These are phyloP conservation scores for Talaromyces amestolkiae DNA, from an alignment of 2,329 filamentous ascomycete genomes.

Conservation along the genomic window DNA sequence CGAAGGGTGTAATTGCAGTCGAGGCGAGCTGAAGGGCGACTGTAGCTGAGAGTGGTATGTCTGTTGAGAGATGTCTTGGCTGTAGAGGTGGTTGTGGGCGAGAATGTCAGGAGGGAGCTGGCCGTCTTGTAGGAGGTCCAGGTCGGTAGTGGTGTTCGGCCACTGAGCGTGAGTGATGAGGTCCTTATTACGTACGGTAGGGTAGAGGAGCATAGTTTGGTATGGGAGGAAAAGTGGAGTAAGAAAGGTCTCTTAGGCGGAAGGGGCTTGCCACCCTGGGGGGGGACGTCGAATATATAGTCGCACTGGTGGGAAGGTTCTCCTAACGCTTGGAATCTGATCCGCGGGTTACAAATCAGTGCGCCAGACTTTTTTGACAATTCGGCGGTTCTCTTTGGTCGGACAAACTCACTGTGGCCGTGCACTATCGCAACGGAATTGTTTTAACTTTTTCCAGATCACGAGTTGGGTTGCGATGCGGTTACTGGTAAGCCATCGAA, in stretches of 20 bases:
- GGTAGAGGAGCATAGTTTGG: constrained; percentile 41
- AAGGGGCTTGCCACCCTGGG: constrained; percentile 20
- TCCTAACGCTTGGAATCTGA: constrained; percentile 12
- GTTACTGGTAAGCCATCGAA: constrained; percentile 17
- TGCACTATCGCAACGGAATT: constrained; percentile 19
- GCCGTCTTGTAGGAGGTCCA: constrained; percentile 40
- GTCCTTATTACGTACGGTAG: constrained; percentile 40
- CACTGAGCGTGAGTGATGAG: constrained; percentile 42
- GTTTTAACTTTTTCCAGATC: constrained; percentile 8
- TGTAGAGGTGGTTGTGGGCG: constrained; percentile 16
- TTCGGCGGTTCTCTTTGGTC: constrained; percentile 4
- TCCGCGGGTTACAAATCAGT: constrained; percentile 15
- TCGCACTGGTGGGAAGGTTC: constrained; percentile 21
- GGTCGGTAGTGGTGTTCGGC: constrained; percentile 26
- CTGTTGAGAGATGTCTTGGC: neutral
- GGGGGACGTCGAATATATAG: constrained; percentile 19
- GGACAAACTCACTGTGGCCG: constrained; percentile 18
- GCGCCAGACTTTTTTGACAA: neutral
- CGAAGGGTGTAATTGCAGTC: constrained; percentile 35
- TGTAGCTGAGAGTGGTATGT: constrained; percentile 25
- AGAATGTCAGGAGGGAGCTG: constrained; percentile 34
- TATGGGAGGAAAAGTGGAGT: constrained; percentile 26
- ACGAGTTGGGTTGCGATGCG: neutral
- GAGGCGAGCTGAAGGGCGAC: constrained; percentile 33
- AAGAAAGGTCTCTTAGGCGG: constrained; percentile 9